Percentiles rank a stretch among this genome's conserved stretches.
Evolutionary conservation across 768 basidiomycete genomes (phyloP).

Genomic region (Cytidiella melzeri): DNA sequence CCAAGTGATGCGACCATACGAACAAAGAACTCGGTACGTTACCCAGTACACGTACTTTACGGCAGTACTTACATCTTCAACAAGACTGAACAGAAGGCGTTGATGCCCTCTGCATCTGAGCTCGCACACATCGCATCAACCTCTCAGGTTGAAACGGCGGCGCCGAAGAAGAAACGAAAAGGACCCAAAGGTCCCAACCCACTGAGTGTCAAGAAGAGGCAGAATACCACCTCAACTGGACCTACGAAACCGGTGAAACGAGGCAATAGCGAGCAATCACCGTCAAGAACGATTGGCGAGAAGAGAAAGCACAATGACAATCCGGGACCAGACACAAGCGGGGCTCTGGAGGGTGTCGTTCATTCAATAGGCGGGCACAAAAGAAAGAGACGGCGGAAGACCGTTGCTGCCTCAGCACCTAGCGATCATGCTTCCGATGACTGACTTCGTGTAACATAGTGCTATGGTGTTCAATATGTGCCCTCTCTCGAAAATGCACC

Average conservation of each 20-base stretch:
- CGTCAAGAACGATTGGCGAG: constrained; percentile 11
- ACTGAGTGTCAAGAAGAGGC: constrained; percentile 88
- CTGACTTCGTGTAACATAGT: not conserved
- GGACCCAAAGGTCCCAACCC: constrained; percentile 89
- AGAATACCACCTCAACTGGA: constrained; percentile 16
- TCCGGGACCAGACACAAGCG: constrained; percentile 7
- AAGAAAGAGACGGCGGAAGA: constrained; percentile 23
- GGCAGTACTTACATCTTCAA: not conserved
- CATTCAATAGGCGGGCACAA: constrained; percentile 19
- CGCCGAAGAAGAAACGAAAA: constrained; percentile 51
- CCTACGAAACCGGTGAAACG: constrained; percentile 2
- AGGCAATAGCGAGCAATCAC: not conserved
- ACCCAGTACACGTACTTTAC: not conserved
- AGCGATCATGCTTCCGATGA: not conserved
- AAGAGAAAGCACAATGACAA: constrained; percentile 26
- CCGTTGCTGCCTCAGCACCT: not conserved
- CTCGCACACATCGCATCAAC: constrained; percentile 34
- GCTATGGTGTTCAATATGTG: too few relatives aligned
- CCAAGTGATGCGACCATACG: constrained; percentile 73
- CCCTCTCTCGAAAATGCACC: too few relatives aligned
- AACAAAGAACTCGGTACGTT: constrained; percentile 56
- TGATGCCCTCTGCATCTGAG: constrained; percentile 48
- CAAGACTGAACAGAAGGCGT: constrained; percentile 60
- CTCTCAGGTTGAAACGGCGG: constrained; percentile 23
- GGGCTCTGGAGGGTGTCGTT: constrained; percentile 1